A percentile compares a stretch with the other conserved stretches of the same genome.
Conservation (phyloP, 805 yeast genomes). For the Nakazawaea populi region DNA sequence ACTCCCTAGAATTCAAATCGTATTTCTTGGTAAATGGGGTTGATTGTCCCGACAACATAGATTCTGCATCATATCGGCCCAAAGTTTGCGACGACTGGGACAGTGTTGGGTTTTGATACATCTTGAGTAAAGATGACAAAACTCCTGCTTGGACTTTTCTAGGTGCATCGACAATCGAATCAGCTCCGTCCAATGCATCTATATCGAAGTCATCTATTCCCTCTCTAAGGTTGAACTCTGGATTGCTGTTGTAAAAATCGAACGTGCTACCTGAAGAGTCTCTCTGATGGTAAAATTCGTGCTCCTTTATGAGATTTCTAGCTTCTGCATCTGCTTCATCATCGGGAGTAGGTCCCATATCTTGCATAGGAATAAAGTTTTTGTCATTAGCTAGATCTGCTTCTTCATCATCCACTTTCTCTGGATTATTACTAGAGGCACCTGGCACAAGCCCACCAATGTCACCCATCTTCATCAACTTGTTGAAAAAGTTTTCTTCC, state of each 20-base stretch:
- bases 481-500: constrained; percentile 4
- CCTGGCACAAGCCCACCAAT: constrained; percentile 30
- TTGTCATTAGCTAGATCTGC: constrained; percentile 22
- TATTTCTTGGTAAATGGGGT: constrained; percentile 2
- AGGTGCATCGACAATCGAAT: constrained; percentile 53
- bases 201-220: constrained; percentile 22
- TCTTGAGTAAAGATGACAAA: constrained; percentile 64
- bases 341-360: constrained; percentile 26
- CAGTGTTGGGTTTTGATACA: constrained; percentile 47
- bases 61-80: constrained; percentile 16
- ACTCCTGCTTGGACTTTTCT: constrained; percentile 79
- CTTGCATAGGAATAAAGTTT: constrained; percentile 34
- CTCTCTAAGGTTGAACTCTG: constrained; percentile 27
- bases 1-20: constrained; percentile 14
- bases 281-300: constrained; percentile 25
- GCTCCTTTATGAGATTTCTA: constrained; percentile 43
- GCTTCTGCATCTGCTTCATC: constrained; percentile 47
- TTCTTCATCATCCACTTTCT: constrained; percentile 28
- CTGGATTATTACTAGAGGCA: constrained; percentile 16
- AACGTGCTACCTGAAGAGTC: constrained; percentile 12
- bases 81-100: constrained; percentile 12
- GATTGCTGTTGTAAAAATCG: constrained; percentile 21
- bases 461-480: constrained; percentile 21
- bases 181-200: constrained; percentile 11
- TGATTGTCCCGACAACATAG: constrained; percentile 10